Percentiles rank a stretch among this genome's conserved stretches.
These are phyloP conservation scores for Aegle marmelos DNA, from an alignment of 345 rosid genomes.

Conservation along the genomic window DNA sequence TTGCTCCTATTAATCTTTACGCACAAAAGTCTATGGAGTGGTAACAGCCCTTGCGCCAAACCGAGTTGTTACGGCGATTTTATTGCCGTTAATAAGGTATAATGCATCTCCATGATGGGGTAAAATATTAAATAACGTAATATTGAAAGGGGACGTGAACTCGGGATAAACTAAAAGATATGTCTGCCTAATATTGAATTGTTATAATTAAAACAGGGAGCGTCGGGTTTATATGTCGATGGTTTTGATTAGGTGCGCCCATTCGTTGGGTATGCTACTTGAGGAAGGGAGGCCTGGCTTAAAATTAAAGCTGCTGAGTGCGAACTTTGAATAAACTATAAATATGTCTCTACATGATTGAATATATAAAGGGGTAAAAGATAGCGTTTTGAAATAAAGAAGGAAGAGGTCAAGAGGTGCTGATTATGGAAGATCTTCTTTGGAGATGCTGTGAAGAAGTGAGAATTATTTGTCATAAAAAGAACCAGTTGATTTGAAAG, in stretches of 20 bases:
- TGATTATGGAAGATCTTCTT: background rate
- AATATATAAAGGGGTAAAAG: background rate
- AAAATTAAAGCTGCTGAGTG: background rate
- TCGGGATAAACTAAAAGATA: background rate
- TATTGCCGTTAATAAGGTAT: no score
- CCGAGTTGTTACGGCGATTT: no score
- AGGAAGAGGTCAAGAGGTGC: background rate
- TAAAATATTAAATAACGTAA: background rate
- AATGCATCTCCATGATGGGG: background rate
- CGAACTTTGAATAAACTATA: background rate
- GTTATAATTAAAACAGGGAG: no score
- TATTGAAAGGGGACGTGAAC: background rate
- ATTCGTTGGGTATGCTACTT: background rate
- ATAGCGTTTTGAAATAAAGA: background rate
- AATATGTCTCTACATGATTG: background rate
- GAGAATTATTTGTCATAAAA: background rate
- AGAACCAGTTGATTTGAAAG: constrained; percentile 27
- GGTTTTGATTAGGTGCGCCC: background rate
- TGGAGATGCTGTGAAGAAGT: background rate
- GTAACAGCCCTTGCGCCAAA: no score
- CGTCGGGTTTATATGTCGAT: background rate
- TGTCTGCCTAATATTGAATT: no score
- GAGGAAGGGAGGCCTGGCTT: background rate
- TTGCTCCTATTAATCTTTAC: no score
- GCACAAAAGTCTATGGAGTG: no score